phyloP scores from a whole-genome alignment of 1,139 yeast species.

The Meyerozyma elateridarum region DNA sequence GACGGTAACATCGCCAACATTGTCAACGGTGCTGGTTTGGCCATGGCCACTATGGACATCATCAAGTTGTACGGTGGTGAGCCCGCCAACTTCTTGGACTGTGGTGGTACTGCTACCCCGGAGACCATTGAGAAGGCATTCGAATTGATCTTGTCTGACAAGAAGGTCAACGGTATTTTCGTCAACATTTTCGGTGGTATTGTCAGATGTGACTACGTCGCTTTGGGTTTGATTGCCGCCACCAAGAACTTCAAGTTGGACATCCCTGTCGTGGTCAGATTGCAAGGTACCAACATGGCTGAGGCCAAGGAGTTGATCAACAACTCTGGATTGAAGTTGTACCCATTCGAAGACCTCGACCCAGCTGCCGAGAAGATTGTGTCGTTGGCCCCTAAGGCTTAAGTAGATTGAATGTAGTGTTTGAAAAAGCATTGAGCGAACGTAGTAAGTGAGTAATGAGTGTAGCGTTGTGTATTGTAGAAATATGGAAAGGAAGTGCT shows the following conservation, averaged over 20 bases:
- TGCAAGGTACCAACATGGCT: constrained; percentile 95
- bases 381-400: constrained; percentile 51
- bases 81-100: constrained; percentile 98
- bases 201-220: constrained; percentile 98
- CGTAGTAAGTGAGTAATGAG: too few relatives aligned
- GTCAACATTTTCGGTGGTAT: constrained; percentile 99
- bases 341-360: constrained; percentile 87
- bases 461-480: too few relatives aligned
- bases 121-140: constrained; percentile 97
- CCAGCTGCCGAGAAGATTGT: constrained; percentile 97
- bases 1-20: constrained; percentile 98
- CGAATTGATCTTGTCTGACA: constrained; percentile 84
- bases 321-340: constrained; percentile 90
- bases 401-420: too few relatives aligned
- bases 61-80: constrained; percentile 97
- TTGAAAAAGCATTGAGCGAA: too few relatives aligned
- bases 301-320: constrained; percentile 83
- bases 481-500: too few relatives aligned
- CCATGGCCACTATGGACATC: constrained; percentile 99
- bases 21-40: constrained; percentile 99
- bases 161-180: constrained; percentile 89
- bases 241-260: constrained; percentile 45
- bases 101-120: constrained; percentile 99
- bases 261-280: constrained; percentile 95
- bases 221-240: constrained; percentile 63